These are phyloP conservation scores for Septoria linicola DNA, from an alignment of 2,329 filamentous ascomycete genomes.

Conservation along the genomic window DNA sequence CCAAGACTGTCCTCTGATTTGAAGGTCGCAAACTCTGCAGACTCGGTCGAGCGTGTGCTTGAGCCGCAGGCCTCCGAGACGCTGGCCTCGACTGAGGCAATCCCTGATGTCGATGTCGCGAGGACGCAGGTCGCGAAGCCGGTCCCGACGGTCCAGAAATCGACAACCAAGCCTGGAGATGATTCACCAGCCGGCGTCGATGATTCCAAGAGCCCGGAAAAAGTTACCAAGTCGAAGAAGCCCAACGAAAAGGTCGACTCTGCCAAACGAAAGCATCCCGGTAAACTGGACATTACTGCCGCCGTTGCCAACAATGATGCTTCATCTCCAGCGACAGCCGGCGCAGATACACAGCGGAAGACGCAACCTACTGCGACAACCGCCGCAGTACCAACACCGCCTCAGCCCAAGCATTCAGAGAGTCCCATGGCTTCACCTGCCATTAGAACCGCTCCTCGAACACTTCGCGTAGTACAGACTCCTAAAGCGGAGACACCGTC, in stretches of 20 bases:
- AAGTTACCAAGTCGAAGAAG: conserved; percentile 23
- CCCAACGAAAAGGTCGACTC: conserved; percentile 25
- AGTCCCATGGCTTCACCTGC: conserved; percentile 52
- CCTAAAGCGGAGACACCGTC: conserved; percentile 61
- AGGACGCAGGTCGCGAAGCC: too few relatives aligned
- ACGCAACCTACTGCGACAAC: conserved; percentile 33
- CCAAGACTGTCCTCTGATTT: conserved; percentile 20
- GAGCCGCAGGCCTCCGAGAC: too few relatives aligned
- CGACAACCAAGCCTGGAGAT: neutral
- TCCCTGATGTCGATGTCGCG: too few relatives aligned
- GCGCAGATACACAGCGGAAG: conserved; percentile 47
- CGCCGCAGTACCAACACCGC: conserved; percentile 51
- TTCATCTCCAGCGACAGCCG: neutral
- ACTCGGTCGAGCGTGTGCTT: neutral
- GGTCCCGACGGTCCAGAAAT: too few relatives aligned
- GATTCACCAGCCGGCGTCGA: neutral
- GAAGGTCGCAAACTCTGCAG: conserved; percentile 16
- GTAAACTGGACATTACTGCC: conserved; percentile 50
- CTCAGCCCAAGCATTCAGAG: conserved; percentile 54
- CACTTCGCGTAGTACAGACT: conserved; percentile 67
- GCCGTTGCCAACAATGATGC: conserved; percentile 34
- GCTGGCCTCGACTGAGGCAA: too few relatives aligned
- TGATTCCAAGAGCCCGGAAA: neutral
- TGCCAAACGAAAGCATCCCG: conserved; percentile 42
- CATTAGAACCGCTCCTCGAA: conserved; percentile 58